phyloP scores from a whole-genome alignment of 768 basidiomycete genomes.

The Ramaria sp. region DNA sequence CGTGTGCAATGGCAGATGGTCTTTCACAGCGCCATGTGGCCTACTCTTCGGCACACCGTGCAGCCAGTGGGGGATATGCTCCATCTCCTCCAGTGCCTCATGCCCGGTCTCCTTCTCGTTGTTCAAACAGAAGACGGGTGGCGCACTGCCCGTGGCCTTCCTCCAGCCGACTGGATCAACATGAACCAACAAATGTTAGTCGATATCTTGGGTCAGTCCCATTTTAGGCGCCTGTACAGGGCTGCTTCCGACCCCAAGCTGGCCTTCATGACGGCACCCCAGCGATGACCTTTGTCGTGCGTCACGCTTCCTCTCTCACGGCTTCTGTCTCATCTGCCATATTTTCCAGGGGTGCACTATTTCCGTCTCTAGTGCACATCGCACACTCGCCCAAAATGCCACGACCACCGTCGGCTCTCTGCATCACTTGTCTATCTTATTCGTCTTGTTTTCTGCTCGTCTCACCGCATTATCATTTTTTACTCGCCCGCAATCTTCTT shows the following conservation, averaged over 20 bases:
- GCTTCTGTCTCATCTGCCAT: not conserved
- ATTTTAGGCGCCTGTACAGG: constrained; percentile 61
- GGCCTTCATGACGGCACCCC: constrained; percentile 33
- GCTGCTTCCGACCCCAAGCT: constrained; percentile 63
- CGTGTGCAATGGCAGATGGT: constrained; percentile 87
- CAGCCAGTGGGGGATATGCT: constrained; percentile 63
- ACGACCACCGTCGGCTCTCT: not conserved
- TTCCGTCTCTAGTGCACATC: not conserved
- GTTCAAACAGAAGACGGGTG: constrained; percentile 54
- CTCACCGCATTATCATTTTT: not conserved
- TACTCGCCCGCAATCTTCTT: not conserved
- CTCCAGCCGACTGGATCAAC: constrained; percentile 68
- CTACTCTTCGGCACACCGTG: constrained; percentile 56
- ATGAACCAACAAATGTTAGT: constrained; percentile 55
- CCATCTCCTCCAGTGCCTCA: constrained; percentile 57
- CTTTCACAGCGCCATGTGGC: constrained; percentile 72
- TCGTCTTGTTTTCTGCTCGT: not conserved
- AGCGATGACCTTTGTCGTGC: not conserved
- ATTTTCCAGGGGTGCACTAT: too few species aligned
- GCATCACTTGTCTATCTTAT: constrained; percentile 4
- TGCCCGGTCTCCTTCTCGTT: constrained; percentile 59
- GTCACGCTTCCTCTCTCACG: not conserved
- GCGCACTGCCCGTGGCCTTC: constrained; percentile 68
- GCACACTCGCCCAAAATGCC: not conserved
- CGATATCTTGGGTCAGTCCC: constrained; percentile 64